phyloP scores from a whole-genome alignment of 805 yeast genomes.

The Diddensiella transvaalensis region DNA sequence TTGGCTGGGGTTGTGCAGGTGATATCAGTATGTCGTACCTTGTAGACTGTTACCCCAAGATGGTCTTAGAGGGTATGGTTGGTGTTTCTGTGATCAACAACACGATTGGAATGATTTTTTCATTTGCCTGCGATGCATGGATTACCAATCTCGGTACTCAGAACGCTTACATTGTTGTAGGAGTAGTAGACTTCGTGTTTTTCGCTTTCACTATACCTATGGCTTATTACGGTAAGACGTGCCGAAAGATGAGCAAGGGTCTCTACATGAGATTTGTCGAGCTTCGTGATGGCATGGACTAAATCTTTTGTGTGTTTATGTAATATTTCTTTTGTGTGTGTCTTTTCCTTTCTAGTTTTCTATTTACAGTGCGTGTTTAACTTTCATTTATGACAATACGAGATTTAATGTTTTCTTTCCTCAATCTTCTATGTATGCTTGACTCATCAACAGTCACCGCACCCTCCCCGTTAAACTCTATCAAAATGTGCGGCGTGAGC shows the following conservation, averaged over 20 bases:
- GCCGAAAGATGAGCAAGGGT: slow-evolving; percentile 39
- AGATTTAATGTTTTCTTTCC: no score
- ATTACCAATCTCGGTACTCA: slow-evolving; percentile 48
- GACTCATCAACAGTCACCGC: no score
- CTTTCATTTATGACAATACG: no score
- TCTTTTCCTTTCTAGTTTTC: no score
- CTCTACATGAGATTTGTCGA: slow-evolving; percentile 19
- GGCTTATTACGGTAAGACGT: slow-evolving; percentile 55
- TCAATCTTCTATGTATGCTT: no score
- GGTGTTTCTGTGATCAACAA: slow-evolving; percentile 57
- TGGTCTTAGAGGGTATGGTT: slow-evolving; percentile 54
- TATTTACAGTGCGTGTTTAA: no score
- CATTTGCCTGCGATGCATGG: slow-evolving; percentile 60
- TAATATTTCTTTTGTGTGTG: no score
- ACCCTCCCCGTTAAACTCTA: no score
- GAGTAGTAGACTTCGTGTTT: slow-evolving; percentile 48
- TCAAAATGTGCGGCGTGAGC: no score
- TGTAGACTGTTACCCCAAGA: slow-evolving; percentile 53
- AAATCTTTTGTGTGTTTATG: no score
- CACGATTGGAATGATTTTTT: slow-evolving; percentile 58
- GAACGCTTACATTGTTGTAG: slow-evolving; percentile 56
- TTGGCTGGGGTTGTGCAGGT: slow-evolving; percentile 54
- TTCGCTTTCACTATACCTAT: slow-evolving; percentile 56
- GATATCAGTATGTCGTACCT: slow-evolving; percentile 58
- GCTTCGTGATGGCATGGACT: slow-evolving; percentile 17